Evolutionary conservation across 2,329 filamentous ascomycete species (phyloP).

Genomic region (Rhinocladiella mackenziei): DNA sequence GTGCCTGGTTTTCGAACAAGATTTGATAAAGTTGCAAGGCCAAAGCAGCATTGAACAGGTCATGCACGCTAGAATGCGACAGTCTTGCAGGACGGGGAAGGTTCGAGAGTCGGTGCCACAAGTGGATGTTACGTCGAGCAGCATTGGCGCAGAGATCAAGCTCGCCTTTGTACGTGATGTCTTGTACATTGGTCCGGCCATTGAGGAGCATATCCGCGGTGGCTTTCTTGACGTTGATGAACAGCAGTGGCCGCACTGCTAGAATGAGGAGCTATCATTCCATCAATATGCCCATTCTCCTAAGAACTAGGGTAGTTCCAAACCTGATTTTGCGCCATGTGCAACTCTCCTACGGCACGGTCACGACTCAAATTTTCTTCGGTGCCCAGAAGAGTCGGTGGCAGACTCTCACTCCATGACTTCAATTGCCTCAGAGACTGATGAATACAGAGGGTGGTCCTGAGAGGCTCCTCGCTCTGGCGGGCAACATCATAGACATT

Average conservation of each 20-base stretch:
- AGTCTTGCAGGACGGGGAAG: slow-evolving; percentile 41
- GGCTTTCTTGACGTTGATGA: slow-evolving; percentile 47
- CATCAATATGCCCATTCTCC: no score
- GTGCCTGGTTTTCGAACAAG: slow-evolving; percentile 5
- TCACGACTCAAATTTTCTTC: slow-evolving; percentile 33
- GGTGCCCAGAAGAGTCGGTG: slow-evolving; percentile 38
- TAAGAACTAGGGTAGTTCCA: slow-evolving; percentile 5
- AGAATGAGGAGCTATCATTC: slow-evolving; percentile 50
- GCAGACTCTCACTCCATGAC: slow-evolving; percentile 42
- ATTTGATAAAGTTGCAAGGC: slow-evolving; percentile 42
- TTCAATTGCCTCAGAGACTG: slow-evolving; percentile 43
- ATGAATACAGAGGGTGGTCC: slow-evolving; percentile 37
- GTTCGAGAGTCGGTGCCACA: slow-evolving; percentile 43
- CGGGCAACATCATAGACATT: slow-evolving; percentile 46
- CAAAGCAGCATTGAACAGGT: slow-evolving; percentile 50
- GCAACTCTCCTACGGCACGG: slow-evolving; percentile 33
- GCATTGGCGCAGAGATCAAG: slow-evolving; percentile 44
- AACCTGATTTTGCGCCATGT: slow-evolving; percentile 50
- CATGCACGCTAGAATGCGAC: slow-evolving; percentile 37
- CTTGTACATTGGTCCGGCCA: slow-evolving; percentile 31
- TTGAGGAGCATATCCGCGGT: slow-evolving; percentile 42
- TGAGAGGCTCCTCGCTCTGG: slow-evolving; percentile 28
- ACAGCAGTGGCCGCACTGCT: slow-evolving; percentile 48
- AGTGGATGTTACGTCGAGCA: slow-evolving; percentile 45
- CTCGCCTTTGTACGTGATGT: slow-evolving; percentile 10